A percentile compares a stretch with the other conserved stretches of the same genome.
Evolutionary conservation across 2,329 filamentous ascomycete genomes (phyloP).

Genomic region (Penicillium sp.): DNA sequence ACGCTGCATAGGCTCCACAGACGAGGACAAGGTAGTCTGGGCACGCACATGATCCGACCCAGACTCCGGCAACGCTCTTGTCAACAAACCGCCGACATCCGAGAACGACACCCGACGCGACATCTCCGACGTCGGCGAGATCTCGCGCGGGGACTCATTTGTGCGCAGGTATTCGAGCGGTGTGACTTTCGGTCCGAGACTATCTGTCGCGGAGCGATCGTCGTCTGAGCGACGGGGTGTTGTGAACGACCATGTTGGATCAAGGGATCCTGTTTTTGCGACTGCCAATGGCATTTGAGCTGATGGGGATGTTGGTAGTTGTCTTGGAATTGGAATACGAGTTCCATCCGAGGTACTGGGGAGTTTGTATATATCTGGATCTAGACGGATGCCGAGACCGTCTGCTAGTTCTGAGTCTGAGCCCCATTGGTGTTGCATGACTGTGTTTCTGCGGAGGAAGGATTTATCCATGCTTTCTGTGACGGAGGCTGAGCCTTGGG

Average conservation of each 20-base stretch:
- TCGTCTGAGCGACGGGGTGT: constrained; percentile 29
- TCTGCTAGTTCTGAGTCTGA: constrained; percentile 89
- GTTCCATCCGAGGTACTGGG: constrained; percentile 30
- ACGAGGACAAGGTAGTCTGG: constrained; percentile 5
- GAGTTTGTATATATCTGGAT: constrained; percentile 50
- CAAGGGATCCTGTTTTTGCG: constrained; percentile 30
- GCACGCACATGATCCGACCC: not conserved
- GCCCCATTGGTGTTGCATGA: constrained; percentile 72
- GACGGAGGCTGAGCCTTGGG: constrained; percentile 45
- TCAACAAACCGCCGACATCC: constrained; percentile 76
- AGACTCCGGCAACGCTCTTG: constrained; percentile 35
- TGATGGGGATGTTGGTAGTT: constrained; percentile 34
- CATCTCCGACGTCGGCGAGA: constrained; percentile 37
- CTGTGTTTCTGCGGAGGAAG: constrained; percentile 50
- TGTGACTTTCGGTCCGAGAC: constrained; percentile 34
- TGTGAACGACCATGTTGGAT: constrained; percentile 37
- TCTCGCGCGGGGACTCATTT: constrained; percentile 28
- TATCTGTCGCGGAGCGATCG: constrained; percentile 31
- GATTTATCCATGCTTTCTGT: constrained; percentile 48
- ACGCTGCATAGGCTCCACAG: constrained; percentile 1
- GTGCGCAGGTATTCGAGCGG: constrained; percentile 39
- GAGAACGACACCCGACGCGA: constrained; percentile 71
- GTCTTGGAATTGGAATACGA: not conserved
- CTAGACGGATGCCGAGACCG: constrained; percentile 70
- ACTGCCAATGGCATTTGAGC: constrained; percentile 28